These are phyloP conservation scores for Lactarius sp. DNA, from an alignment of 768 basidiomycete genomes.

Conservation along the genomic window DNA sequence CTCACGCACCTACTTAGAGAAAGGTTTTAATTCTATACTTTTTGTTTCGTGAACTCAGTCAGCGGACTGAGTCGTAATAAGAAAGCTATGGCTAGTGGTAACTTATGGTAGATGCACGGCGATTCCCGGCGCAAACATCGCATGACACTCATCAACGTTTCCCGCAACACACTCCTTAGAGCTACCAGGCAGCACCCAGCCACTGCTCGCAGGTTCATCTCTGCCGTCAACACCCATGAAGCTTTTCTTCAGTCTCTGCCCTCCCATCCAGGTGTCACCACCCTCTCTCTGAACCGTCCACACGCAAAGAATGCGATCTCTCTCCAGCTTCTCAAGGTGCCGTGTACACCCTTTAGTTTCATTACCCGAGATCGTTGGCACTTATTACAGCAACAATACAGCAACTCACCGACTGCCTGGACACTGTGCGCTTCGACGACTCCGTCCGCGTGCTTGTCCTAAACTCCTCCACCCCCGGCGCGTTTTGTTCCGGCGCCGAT, in stretches of 20 bases:
- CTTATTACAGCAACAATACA: neutral
- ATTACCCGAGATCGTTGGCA: neutral
- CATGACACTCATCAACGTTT: slow-evolving; percentile 7
- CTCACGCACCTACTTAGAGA: no score
- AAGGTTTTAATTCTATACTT: no score
- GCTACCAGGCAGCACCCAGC: neutral
- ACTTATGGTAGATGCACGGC: neutral
- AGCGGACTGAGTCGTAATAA: no score
- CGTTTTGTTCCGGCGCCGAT: slow-evolving; percentile 93
- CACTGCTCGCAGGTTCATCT: slow-evolving; percentile 4
- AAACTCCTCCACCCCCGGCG: slow-evolving; percentile 67
- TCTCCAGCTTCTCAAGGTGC: slow-evolving; percentile 23
- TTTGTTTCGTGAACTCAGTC: neutral
- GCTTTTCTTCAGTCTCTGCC: slow-evolving; percentile 19
- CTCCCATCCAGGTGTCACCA: slow-evolving; percentile 16
- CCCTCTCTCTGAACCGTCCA: slow-evolving; percentile 23
- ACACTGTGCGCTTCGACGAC: slow-evolving; percentile 38
- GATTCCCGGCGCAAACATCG: neutral
- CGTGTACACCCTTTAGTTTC: neutral
- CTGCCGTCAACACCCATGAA: slow-evolving; percentile 17
- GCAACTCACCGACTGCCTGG: slow-evolving; percentile 21
- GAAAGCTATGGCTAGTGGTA: neutral
- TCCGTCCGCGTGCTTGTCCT: slow-evolving; percentile 77
- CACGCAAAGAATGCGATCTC: slow-evolving; percentile 24
- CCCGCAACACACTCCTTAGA: neutral